Evolutionary conservation across 148 eudicot species (phyloP), one percentile per base, ranked within the genome.

Genomic region (Pharnaceum exiguum): DNA sequence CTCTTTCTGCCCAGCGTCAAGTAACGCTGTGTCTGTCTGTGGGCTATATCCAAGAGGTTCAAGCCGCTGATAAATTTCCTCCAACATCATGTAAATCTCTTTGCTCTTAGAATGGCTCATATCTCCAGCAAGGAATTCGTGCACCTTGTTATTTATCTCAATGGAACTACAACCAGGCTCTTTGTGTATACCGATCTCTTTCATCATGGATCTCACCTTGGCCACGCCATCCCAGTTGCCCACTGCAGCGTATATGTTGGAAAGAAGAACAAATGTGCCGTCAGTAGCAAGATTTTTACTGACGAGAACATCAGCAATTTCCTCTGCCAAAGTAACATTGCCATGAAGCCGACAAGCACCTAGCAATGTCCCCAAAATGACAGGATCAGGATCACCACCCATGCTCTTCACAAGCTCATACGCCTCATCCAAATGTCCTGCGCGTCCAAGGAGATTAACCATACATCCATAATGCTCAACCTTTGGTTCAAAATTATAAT

Each of bases 121-220:
- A 59, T 93, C 98, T 42, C 98, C 98, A 9, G 96, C 96, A 37
- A 93, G 67, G 65, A 93, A 93, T 67, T 93, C 98, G 23, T 88
- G 85, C 12, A 88, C 83, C 63, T 67, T 78, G 61, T 78, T 81
- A 26, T 74, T 62, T n/a, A 93, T 77, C 54, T 85, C 98, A 43
- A 88, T 77, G 16, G 98, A 85, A 73, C 89, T 88, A 70, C 98
- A 93, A 39, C 98, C 98, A 0, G 98, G 95, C 64, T 93, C 98
- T 58, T 93, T 93, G 21, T 62, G 70, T 27, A 85, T 74, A 19
- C 96, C 96, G 36, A 30, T 70, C 4, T 66, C 79, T 64, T 70
- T 88, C 96, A 93, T 93, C 76, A 74, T 36, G 4, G 85, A 59
- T 70, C 98, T 81, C 40, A 78, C 78, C 47, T 65, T 81, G 38